A percentile compares a stretch with the other conserved stretches of the same genome.
These are phyloP conservation scores for Diutina pseudorugosa DNA, from an alignment of 1,139 yeast species.

Conservation along the genomic window DNA sequence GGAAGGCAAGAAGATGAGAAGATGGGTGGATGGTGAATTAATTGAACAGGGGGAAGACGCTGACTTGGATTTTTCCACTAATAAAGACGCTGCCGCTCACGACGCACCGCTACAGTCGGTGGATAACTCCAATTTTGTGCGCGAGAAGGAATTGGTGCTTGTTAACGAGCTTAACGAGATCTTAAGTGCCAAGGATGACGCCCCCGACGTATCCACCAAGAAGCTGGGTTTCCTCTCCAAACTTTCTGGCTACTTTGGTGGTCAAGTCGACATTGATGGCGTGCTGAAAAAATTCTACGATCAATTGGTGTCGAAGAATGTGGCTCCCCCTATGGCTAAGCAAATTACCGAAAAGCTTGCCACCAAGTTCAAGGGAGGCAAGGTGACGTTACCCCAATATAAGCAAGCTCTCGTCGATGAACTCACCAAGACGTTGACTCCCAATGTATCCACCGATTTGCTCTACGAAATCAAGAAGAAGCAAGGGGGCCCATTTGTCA, in stretches of 20 bases:
- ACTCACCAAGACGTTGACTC: slow-evolving; percentile 74
- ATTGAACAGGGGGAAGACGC: slow-evolving; percentile 11
- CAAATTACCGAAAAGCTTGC: slow-evolving; percentile 23
- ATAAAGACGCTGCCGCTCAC: slow-evolving; percentile 17
- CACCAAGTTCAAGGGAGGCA: slow-evolving; percentile 16
- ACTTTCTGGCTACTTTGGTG: slow-evolving; percentile 27
- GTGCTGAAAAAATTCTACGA: slow-evolving; percentile 31
- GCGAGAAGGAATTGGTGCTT: slow-evolving; percentile 29
- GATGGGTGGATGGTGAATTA: slow-evolving; percentile 32
- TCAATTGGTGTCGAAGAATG: slow-evolving; percentile 31
- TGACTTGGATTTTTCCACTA: not conserved
- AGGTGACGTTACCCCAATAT: slow-evolving; percentile 20
- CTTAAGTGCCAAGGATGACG: slow-evolving; percentile 23
- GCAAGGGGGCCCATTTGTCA: slow-evolving; percentile 62
- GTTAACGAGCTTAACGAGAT: slow-evolving; percentile 33
- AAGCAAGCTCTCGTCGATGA: slow-evolving; percentile 62
- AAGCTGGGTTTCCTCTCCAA: slow-evolving; percentile 22
- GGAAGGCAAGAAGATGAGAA: slow-evolving; percentile 29
- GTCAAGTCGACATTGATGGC: slow-evolving; percentile 23
- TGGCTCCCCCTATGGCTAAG: slow-evolving; percentile 30
- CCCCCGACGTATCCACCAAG: slow-evolving; percentile 11
- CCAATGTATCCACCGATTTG: slow-evolving; percentile 82
- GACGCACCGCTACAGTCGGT: slow-evolving; percentile 9
- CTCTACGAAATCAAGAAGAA: slow-evolving; percentile 62
- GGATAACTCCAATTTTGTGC: slow-evolving; percentile 23